These are phyloP conservation scores for Juglanconis sp. DNA, from an alignment of 2,329 filamentous ascomycete species.

Conservation along the genomic window DNA sequence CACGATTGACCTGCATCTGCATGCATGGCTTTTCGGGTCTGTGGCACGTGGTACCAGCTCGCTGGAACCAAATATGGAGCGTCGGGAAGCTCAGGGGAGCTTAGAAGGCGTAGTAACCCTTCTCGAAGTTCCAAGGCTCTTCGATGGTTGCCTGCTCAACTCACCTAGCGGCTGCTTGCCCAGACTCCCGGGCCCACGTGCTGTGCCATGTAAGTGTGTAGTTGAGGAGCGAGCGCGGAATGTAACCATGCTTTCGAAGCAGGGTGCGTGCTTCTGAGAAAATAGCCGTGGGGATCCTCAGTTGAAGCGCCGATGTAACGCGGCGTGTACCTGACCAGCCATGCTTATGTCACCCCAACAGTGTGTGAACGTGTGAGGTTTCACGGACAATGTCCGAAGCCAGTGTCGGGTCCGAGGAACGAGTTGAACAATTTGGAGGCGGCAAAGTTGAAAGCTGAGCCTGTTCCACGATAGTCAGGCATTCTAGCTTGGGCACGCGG, in stretches of 20 bases:
- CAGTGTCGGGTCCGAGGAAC: neutral
- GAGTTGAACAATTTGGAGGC: neutral
- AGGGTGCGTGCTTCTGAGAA: neutral
- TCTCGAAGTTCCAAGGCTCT: neutral
- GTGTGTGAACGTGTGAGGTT: neutral
- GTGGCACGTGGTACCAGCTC: neutral
- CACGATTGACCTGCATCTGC: neutral
- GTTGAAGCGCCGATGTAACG: neutral
- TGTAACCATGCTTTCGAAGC: neutral
- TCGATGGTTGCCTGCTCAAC: constrained; percentile 6
- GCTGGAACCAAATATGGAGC: constrained; percentile 9
- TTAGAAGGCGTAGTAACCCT: constrained; percentile 9
- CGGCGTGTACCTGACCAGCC: neutral
- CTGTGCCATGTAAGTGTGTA: neutral
- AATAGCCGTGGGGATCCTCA: constrained; percentile 2
- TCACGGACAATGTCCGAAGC: neutral
- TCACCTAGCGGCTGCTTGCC: neutral
- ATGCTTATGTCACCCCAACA: neutral
- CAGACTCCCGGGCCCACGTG: neutral
- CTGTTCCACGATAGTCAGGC: neutral
- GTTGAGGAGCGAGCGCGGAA: neutral
- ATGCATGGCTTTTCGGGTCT: neutral
- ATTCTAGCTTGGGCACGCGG: neutral
- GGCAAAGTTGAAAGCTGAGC: neutral
- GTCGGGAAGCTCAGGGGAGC: constrained; percentile 4